Base-by-base conservation (phyloP, 2,329 filamentous ascomycete species). In the Ophidiomyces ophidiicola region DNA sequence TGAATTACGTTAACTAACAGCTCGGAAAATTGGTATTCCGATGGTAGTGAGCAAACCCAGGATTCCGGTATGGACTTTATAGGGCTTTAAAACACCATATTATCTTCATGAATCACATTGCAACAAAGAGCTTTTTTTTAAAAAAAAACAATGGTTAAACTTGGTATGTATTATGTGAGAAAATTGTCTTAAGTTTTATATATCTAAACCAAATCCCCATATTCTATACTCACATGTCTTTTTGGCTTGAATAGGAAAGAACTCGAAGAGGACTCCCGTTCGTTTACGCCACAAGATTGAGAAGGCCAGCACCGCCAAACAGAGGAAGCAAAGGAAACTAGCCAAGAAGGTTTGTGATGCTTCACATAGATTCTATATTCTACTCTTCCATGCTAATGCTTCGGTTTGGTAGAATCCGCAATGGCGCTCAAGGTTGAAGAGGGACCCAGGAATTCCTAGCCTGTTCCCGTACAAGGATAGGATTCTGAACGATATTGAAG, bases 391-490 rank as follows among this genome's bases (percentile, higher is more conserved):
- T 17, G 18, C 19, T 28, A 26, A n/a, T 7, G n/a, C 21, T 10
- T 14, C 1, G 21, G 6, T 18, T 20, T 41, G 29, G 3, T 46
- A 76, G 76, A 94, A 94, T 61, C 88, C 90, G 23, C 78, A 94
- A 83, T 96, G 90, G 86, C 78, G 82, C 51, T 87, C 85, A 44
- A 83, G 86, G 61, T 60, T 94, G 50, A 96, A 94, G 75, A 98
- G 96, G 68, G 90, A 98, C 54, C 90, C 88, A 17, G 90, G 90
- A 34, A 94, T 98, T 46, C 90, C 90, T 28, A 98, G 96, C 57
- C 67, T 94, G 24, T 98, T 94, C 66, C 90, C 90, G 1, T 94
- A 90, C 71, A 98, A 98, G 68, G 87, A 94, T 61, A 87, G 82
- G 69, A 74, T 98, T 19, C 73, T 98, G 23, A 78, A 87, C 43